Percentiles rank a stretch among this genome's conserved stretches.
phyloP scores from a whole-genome alignment of 1,284 basidiomycete species.

The Ustilago vetiveriae region DNA sequence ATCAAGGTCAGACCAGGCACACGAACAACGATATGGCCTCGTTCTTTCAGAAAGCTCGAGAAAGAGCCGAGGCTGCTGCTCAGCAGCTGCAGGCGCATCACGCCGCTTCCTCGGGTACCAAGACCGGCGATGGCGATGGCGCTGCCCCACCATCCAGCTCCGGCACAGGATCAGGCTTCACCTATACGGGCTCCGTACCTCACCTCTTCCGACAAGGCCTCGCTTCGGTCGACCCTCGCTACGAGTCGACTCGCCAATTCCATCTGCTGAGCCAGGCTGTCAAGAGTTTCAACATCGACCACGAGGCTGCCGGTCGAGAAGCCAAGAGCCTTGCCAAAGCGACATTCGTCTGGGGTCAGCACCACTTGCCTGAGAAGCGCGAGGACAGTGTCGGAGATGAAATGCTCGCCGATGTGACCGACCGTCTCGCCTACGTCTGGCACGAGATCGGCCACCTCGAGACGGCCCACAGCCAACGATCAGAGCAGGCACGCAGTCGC shows the following conservation, averaged over 20 bases:
- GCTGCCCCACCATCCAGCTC: no score
- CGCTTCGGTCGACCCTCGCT: constrained; percentile 58
- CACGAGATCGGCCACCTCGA: constrained; percentile 58
- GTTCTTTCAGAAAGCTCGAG: constrained; percentile 57
- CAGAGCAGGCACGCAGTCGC: constrained; percentile 46
- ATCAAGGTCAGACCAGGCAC: not conserved
- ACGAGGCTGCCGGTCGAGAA: constrained; percentile 53
- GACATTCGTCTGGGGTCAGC: constrained; percentile 55
- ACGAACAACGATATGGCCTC: constrained; percentile 37
- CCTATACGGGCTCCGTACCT: constrained; percentile 55
- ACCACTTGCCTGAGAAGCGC: constrained; percentile 50
- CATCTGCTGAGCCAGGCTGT: constrained; percentile 54
- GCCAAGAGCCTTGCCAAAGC: constrained; percentile 51
- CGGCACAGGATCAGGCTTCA: constrained; percentile 29
- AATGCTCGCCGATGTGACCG: constrained; percentile 50
- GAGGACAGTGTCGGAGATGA: constrained; percentile 55
- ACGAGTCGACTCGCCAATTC: constrained; percentile 54
- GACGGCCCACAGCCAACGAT: constrained; percentile 45
- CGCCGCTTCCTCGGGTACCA: constrained; percentile 21
- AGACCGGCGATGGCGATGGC: constrained; percentile 7
- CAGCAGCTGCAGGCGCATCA: constrained; percentile 50
- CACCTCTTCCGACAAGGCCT: constrained; percentile 55
- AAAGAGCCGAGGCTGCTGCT: constrained; percentile 58
- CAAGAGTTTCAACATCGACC: constrained; percentile 58
- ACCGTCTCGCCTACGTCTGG: constrained; percentile 58